Percentiles rank a stretch among this genome's conserved stretches.
phyloP scores from a whole-genome alignment of 805 yeast species.

The Vanderwaltozyma verrucispora region DNA sequence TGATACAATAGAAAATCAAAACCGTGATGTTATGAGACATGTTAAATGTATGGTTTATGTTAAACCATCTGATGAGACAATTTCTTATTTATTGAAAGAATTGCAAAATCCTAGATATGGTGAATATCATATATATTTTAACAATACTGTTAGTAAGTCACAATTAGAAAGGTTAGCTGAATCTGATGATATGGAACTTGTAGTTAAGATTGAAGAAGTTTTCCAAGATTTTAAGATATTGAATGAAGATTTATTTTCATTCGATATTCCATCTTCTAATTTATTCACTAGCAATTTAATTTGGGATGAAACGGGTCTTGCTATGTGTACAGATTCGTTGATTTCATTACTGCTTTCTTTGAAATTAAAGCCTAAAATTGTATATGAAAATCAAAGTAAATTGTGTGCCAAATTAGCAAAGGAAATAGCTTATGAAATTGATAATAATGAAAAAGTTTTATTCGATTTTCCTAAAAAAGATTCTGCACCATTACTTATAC shows the following conservation, averaged over 20 bases:
- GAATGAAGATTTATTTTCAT: slow-evolving; percentile 54
- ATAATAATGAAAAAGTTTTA: slow-evolving; percentile 43
- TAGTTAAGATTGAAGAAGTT: slow-evolving; percentile 65
- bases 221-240: slow-evolving; percentile 76
- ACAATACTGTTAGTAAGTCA: slow-evolving; percentile 61
- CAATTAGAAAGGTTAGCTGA: slow-evolving; percentile 84
- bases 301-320: slow-evolving; percentile 21
- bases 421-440: slow-evolving; percentile 48
- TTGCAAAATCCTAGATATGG: slow-evolving; percentile 70
- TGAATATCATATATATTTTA: slow-evolving; percentile 67
- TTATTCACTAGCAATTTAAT: slow-evolving; percentile 20
- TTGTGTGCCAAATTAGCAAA: slow-evolving; percentile 59
- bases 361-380: slow-evolving; percentile 66
- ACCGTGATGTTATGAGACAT: slow-evolving; percentile 66
- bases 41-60: slow-evolving; percentile 72
- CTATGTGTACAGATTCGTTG: slow-evolving; percentile 16
- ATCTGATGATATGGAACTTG: slow-evolving; percentile 76
- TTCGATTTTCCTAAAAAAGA: slow-evolving; percentile 61
- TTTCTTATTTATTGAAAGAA: slow-evolving; percentile 54
- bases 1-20: slow-evolving; percentile 52
- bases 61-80: slow-evolving; percentile 58
- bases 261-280: slow-evolving; percentile 23
- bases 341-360: slow-evolving; percentile 42
- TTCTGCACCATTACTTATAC: slow-evolving; percentile 59
- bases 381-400: slow-evolving; percentile 62